Conservation (phyloP, 2,329 filamentous ascomycete genomes). For the Calonectria crousiana region DNA sequence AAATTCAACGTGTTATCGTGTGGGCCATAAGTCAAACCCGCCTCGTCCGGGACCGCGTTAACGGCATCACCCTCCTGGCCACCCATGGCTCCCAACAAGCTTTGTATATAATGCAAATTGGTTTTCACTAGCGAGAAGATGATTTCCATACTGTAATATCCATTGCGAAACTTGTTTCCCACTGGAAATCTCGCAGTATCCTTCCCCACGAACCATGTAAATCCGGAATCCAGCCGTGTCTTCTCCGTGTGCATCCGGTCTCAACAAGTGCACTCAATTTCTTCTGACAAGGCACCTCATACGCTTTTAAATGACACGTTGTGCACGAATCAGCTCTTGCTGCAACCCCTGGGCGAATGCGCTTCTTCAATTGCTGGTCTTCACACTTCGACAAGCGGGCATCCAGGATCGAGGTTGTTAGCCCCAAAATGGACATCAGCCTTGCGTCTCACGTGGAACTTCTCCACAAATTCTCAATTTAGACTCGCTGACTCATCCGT, state of each 20-base stretch:
- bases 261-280: neutral
- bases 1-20: slow-evolving; percentile 21
- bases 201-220: slow-evolving; percentile 6
- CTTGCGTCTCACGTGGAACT: slow-evolving; percentile 47
- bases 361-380: neutral
- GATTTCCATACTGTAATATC: neutral
- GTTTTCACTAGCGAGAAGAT: neutral
- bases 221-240: slow-evolving; percentile 6
- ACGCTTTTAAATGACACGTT: neutral
- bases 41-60: slow-evolving; percentile 32
- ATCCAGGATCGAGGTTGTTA: slow-evolving; percentile 33
- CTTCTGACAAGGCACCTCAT: neutral
- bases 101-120: neutral
- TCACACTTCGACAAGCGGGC: neutral
- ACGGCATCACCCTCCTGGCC: slow-evolving; percentile 18
- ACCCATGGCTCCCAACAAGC: slow-evolving; percentile 16
- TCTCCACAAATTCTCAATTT: slow-evolving; percentile 38
- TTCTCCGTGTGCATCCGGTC: slow-evolving; percentile 27
- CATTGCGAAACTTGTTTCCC: neutral
- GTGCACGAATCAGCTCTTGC: neutral
- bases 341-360: neutral
- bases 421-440: slow-evolving; percentile 40
- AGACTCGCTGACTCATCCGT: slow-evolving; percentile 42
- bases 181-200: slow-evolving; percentile 31
- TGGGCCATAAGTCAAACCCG: slow-evolving; percentile 28